A percentile compares a stretch with the other conserved stretches of the same genome.
Conservation (phyloP, 2,329 filamentous ascomycete species). For the Exophiala sp. region DNA sequence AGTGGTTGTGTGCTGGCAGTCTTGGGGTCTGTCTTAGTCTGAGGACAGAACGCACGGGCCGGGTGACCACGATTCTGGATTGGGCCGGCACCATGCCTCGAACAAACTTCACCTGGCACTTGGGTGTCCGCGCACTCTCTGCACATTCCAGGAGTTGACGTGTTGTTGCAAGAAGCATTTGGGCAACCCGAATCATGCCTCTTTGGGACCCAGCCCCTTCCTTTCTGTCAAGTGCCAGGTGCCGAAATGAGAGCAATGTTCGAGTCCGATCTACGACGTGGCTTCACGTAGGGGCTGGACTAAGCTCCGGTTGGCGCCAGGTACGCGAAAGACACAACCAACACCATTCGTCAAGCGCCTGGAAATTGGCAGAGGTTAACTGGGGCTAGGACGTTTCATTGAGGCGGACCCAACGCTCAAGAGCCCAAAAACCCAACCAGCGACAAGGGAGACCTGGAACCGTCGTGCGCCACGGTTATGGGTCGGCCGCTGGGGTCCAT, state of each 20-base stretch:
- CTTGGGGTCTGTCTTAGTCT: background rate
- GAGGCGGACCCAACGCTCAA: slow-evolving; percentile 19
- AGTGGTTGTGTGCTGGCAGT: background rate
- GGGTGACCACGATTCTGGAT: slow-evolving; percentile 4
- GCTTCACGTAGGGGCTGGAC: slow-evolving; percentile 21
- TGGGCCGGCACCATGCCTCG: slow-evolving; percentile 8
- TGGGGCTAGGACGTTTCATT: slow-evolving; percentile 25
- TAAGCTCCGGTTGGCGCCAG: slow-evolving; percentile 23
- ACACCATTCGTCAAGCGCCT: slow-evolving; percentile 17
- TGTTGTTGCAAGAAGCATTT: slow-evolving; percentile 12
- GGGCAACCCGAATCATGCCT: slow-evolving; percentile 1
- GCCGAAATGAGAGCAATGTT: slow-evolving; percentile 17
- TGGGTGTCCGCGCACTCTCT: slow-evolving; percentile 1
- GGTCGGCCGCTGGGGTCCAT: slow-evolving; percentile 8
- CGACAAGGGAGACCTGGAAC: slow-evolving; percentile 18
- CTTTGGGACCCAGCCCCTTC: slow-evolving; percentile 13
- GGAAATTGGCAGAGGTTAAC: slow-evolving; percentile 21
- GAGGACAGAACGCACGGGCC: slow-evolving; percentile 7
- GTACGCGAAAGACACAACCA: slow-evolving; percentile 17
- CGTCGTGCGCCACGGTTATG: slow-evolving; percentile 12
- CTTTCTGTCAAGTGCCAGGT: slow-evolving; percentile 6
- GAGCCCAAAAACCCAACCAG: slow-evolving; percentile 7
- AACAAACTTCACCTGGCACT: slow-evolving; percentile 4
- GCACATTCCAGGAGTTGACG: slow-evolving; percentile 15
- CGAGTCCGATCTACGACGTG: slow-evolving; percentile 14